Conservation (phyloP, 108 stramenopile genomes). For the Conticribra guillardii region DNA sequence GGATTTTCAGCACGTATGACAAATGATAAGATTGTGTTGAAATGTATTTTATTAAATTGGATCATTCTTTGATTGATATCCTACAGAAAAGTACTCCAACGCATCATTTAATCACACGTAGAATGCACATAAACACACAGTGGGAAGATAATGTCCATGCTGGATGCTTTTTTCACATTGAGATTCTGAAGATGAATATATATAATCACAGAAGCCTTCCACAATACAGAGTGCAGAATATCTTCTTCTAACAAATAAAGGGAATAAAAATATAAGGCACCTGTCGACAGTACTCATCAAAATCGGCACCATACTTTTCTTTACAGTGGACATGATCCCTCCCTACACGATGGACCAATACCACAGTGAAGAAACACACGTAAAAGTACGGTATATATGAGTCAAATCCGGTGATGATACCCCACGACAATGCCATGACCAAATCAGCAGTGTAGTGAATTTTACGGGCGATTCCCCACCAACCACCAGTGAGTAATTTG, state of each 20-base stretch:
- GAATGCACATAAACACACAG: no score
- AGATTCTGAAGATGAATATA: no score
- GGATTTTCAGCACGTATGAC: no score
- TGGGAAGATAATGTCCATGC: no score
- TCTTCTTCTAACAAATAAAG: constrained; percentile 39
- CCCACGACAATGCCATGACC: constrained; percentile 60
- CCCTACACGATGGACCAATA: constrained; percentile 56
- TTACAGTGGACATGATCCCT: constrained; percentile 63
- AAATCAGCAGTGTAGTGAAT: constrained; percentile 67
- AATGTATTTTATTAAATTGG: no score
- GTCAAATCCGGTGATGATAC: constrained; percentile 55
- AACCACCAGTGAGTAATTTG: constrained; percentile 60
- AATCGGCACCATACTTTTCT: constrained; percentile 60
- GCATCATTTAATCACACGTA: no score
- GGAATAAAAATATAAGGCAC: constrained; percentile 68
- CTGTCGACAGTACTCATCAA: constrained; percentile 56
- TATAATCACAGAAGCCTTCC: no score
- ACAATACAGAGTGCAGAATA: no score
- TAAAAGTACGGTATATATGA: constrained; percentile 62
- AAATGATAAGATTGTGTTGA: no score
- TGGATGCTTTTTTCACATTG: no score
- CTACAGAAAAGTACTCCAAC: no score
- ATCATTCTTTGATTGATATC: no score
- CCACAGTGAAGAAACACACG: constrained; percentile 52
- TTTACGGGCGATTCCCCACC: constrained; percentile 57